Evolutionary conservation across 2,329 filamentous ascomycete species (phyloP).

Genomic region (Septoria linicola): DNA sequence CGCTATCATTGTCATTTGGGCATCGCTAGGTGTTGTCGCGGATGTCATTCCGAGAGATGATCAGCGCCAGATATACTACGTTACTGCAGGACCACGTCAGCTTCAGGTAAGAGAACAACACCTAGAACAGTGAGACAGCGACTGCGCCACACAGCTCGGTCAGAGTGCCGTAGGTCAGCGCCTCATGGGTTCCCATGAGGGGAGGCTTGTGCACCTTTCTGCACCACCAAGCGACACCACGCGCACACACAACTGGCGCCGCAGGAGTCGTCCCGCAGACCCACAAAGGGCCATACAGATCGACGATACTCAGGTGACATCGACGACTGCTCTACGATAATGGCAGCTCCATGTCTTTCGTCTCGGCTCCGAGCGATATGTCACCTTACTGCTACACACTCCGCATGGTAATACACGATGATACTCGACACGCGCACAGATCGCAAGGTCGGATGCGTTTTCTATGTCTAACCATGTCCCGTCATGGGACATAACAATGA

Average conservation of each 20-base stretch:
- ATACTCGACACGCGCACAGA: constrained; percentile 4
- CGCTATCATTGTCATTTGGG: constrained; percentile 12
- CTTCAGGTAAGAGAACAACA: constrained; percentile 13
- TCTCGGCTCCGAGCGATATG: constrained; percentile 10
- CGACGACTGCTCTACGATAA: neutral
- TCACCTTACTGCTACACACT: constrained; percentile 4
- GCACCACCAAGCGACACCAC: too few species aligned
- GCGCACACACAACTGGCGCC: too few species aligned
- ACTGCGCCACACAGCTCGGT: neutral
- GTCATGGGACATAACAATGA: too few species aligned
- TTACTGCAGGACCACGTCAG: constrained; percentile 27
- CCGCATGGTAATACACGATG: constrained; percentile 4
- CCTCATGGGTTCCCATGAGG: too few species aligned
- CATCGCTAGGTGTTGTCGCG: constrained; percentile 18
- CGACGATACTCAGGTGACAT: constrained; percentile 4
- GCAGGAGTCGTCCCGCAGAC: too few species aligned
- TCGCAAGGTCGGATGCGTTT: neutral
- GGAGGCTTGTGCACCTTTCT: neutral
- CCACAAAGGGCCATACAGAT: neutral
- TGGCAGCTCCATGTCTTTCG: neutral
- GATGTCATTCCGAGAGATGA: constrained; percentile 11
- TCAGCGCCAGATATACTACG: constrained; percentile 20
- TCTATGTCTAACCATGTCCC: too few species aligned
- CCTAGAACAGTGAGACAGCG: constrained; percentile 6
- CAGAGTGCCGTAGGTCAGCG: neutral